phyloP scores from a whole-genome alignment of 257 asterid genomes.

The Penstemon eatonii region DNA sequence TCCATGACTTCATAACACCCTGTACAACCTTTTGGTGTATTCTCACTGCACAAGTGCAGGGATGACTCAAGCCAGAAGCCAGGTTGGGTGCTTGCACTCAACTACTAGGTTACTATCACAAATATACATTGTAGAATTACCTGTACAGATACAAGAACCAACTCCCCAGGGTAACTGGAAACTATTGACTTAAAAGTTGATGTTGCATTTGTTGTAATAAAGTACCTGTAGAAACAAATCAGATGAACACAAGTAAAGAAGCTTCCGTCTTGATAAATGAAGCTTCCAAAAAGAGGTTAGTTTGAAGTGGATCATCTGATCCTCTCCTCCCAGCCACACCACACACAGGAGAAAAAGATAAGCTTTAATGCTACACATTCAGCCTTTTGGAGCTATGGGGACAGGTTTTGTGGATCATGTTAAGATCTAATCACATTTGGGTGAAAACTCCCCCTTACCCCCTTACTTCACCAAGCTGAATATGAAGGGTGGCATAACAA shows the following conservation, averaged over 20 bases:
- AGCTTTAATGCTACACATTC: conserved; percentile 16
- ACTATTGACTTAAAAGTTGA: conserved; percentile 74
- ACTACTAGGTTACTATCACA: too few relatives aligned
- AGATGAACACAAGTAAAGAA: conserved; percentile 12
- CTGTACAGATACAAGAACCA: conserved; percentile 84
- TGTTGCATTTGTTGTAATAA: conserved; percentile 78
- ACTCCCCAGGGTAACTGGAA: conserved; percentile 79
- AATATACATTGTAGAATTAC: conserved; percentile 35
- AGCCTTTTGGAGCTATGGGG: neutral
- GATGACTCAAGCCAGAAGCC: neutral
- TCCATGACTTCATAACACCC: too few relatives aligned
- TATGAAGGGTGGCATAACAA: too few relatives aligned
- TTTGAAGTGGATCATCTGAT: neutral
- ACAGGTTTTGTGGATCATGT: too few relatives aligned
- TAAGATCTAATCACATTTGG: too few relatives aligned
- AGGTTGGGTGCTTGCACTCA: too few relatives aligned
- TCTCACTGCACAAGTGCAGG: too few relatives aligned
- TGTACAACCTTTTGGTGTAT: too few relatives aligned
- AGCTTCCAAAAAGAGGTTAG: neutral
- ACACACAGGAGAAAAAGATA: neutral
- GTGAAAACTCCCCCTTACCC: too few relatives aligned
- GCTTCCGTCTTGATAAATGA: conserved; percentile 11
- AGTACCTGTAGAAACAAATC: conserved; percentile 54
- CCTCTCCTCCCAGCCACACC: conserved; percentile 4
- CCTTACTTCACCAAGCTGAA: too few relatives aligned